These are phyloP conservation scores for Solanum megistacrolobum DNA, from an alignment of 257 asterid genomes.

Conservation along the genomic window DNA sequence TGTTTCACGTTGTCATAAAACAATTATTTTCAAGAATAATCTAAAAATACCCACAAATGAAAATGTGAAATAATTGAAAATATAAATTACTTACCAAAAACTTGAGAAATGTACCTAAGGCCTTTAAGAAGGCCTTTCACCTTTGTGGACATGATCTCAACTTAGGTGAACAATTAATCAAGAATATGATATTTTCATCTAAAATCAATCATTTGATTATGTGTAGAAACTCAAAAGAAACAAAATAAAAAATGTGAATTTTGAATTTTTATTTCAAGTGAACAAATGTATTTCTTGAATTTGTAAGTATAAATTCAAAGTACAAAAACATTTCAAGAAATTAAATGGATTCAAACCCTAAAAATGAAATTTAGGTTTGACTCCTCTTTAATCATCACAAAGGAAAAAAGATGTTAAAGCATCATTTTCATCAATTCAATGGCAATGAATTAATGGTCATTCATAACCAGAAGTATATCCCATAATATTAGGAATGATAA, in stretches of 20 bases:
- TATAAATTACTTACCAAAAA: conserved; percentile 49
- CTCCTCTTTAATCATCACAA: not conserved
- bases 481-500: not conserved
- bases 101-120: conserved; percentile 88
- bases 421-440: not conserved
- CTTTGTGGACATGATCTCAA: conserved; percentile 38
- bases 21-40: not conserved
- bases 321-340: not conserved
- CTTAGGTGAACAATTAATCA: not conserved
- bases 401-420: not conserved
- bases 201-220: not conserved
- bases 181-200: not conserved
- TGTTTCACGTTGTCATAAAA: not conserved
- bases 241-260: not conserved
- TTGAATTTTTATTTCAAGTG: not conserved
- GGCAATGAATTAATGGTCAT: not conserved
- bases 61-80: not conserved
- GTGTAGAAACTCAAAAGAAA: not conserved
- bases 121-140: conserved; percentile 92
- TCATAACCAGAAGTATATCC: not conserved
- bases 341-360: not conserved
- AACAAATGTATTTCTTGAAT: not conserved
- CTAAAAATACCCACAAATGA: not conserved
- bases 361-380: not conserved
- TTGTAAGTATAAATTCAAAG: not conserved